Base-by-base conservation (phyloP, 2,329 filamentous ascomycete genomes). In the Capronia americana region DNA sequence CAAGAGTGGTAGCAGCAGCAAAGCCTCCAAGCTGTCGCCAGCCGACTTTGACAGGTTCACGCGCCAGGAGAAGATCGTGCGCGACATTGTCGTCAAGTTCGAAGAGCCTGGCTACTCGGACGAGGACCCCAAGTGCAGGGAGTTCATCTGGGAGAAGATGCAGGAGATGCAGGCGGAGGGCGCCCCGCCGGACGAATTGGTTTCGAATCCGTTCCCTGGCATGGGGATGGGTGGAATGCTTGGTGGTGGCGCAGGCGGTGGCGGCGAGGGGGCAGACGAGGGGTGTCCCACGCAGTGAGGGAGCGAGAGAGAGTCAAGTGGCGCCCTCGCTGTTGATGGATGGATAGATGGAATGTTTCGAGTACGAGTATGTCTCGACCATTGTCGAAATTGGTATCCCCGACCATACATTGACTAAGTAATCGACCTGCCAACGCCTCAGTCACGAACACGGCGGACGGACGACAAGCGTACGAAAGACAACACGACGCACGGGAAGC, bases 151-250 rank as follows among this genome's bases (percentile, higher is more conserved):
- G 71, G 93, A 97, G 75, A 90, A 90, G 77, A 99, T 99, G 95
- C 94, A 98, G 79, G 94, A 97, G 94, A 99, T 99, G 95, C 95
- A 99, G 93, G 90, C 90, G 59, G 90, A 91, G 68, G 95, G 95
- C 10, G 93, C 92, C 23, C 95, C 95, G 53, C 95, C 95, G 0
- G 85, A 92, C 44, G 95, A 98, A 77, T 82, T 99, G 20, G 91
- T 99, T 17, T 74, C 78, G 20, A 80, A 79, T 54, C 80, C 80
- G 5, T 75, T 80, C 44, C 74, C 78, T 64, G 94, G 93, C 63
- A 92, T 97, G 76, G 94, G 93, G 63, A 92, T 97, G 76, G 65
- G 67, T 4, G 71, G 70, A 4, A 90, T 96, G 87, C 28, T 59
- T 20, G 57, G 57, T 28, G 57, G 48, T 28, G 88, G 89, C 63